Evolutionary conservation across 768 basidiomycete species (phyloP), one percentile per base, ranked within the genome.

Genomic region (Mycena olivaceomarginata): DNA sequence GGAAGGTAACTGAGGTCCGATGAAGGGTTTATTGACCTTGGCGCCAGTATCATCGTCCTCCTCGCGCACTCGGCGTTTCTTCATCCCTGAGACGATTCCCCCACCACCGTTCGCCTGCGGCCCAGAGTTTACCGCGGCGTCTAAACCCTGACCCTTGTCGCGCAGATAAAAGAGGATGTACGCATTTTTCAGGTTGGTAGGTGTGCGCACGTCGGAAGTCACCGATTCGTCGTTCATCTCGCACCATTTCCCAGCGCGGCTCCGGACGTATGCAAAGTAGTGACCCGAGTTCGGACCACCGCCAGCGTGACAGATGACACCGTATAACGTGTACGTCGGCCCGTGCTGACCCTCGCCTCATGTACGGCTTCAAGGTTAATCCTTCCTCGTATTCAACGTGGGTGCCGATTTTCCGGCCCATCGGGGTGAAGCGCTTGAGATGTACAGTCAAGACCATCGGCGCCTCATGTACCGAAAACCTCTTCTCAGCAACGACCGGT

Each of bases 171-270:
- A 97, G 72, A 99, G 88, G 77, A 99, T 92, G 80, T 99, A 99
- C 74, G 98, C 98, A 82, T 91, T 96, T 85, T 92, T 94, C 86
- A 93, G 91, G 72, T 86, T 85, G 40, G 93, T 85, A 1, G 96
- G 94, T 6, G 90, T 79, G 18, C 84, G 77, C 20, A 79, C 82
- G 16, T 85, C 82, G 5, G 85, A 81, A 12, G 89, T 86, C 31
- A 97, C 94, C 62, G 87, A 87, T 40, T 97, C 96, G 83, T 99
- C 98, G 86, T 99, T 98, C 94, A 98, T 98, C 86, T 97, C 94
- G 86, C 91, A 93, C 98, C 98, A 99, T 46, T 86, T 86, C 13
- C 93, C 94, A 45, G 91, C 87, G 46, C 88, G 89, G 53, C 92
- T 89, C 83, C 93, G 96, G 81, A 98, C 93, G 81, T 92, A 94